Percentiles rank a stretch among this genome's conserved stretches.
phyloP scores from a whole-genome alignment of 306 rosid species.

The Vigna reflexopilosa region DNA sequence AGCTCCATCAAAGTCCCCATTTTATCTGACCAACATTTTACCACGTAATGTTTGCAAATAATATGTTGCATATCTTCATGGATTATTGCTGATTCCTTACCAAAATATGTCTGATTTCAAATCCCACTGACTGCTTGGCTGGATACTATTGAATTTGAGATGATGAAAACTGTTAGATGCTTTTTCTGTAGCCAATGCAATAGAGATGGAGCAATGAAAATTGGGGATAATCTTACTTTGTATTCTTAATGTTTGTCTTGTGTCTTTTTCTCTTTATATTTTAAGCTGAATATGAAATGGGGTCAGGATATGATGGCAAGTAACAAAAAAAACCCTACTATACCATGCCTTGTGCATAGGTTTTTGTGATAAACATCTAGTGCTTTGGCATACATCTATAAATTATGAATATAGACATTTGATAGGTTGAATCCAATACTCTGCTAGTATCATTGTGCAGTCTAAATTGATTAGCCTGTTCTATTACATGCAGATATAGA shows the following conservation, averaged over 20 bases:
- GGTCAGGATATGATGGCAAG: not conserved
- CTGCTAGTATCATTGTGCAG: not conserved
- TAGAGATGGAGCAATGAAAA: not conserved
- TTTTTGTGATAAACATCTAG: not conserved
- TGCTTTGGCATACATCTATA: not conserved
- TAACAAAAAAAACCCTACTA: too few species aligned
- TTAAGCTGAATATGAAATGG: too few species aligned
- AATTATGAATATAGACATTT: not conserved
- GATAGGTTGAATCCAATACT: not conserved
- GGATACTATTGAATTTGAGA: not conserved
- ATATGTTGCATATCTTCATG: not conserved
- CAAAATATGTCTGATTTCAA: not conserved
- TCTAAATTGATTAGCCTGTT: constrained; percentile 28
- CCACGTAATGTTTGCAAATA: not conserved
- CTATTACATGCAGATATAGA: constrained; percentile 43
- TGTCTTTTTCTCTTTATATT: not conserved
- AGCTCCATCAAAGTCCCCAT: not conserved
- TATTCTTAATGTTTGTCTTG: not conserved
- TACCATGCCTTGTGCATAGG: too few species aligned
- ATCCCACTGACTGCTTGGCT: not conserved
- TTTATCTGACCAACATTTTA: constrained; percentile 9
- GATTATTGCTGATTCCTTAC: not conserved
- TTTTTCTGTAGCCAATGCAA: not conserved
- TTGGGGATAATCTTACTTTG: not conserved
- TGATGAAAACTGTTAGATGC: not conserved